These are phyloP conservation scores for Citrullus amarus DNA, from an alignment of 306 rosid species.

Conservation along the genomic window DNA sequence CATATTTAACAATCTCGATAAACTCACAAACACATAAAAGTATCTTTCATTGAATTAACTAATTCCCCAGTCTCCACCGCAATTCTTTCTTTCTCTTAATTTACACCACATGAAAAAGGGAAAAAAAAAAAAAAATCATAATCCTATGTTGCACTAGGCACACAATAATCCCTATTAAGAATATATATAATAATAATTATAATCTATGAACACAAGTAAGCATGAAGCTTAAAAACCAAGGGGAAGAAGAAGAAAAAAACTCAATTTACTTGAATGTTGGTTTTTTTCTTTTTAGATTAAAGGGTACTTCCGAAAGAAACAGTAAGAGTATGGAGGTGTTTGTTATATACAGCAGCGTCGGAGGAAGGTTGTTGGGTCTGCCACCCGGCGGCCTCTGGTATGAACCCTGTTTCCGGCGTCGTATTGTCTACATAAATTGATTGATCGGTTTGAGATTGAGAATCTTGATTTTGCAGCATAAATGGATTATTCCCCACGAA, in stretches of 20 bases:
- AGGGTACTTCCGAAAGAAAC: conserved; percentile 72
- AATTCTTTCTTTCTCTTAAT: not conserved
- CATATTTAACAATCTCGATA: not conserved
- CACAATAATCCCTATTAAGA: not conserved
- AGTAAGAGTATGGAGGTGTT: conserved; percentile 73
- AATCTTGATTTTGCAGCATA: conserved; percentile 22
- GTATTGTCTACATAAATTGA: conserved; percentile 17
- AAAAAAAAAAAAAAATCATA: too few relatives aligned
- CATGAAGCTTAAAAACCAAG: not conserved
- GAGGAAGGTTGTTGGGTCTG: conserved; percentile 10
- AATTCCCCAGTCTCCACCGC: not conserved
- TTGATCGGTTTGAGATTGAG: conserved; percentile 5
- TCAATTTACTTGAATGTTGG: not conserved
- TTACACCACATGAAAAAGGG: not conserved
- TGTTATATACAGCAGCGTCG: conserved; percentile 45
- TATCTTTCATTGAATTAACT: not conserved
- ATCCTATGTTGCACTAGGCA: not conserved
- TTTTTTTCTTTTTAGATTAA: conserved; percentile 8
- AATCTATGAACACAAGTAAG: not conserved
- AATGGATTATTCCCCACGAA: conserved; percentile 38
- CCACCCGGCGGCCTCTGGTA: conserved; percentile 23
- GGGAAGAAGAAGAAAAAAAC: not conserved
- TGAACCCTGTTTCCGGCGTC: conserved; percentile 14
- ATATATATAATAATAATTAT: too few relatives aligned
- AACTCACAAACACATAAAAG: not conserved